These are phyloP conservation scores for Schoenoplectus triqueter DNA, from an alignment of 202 grass and related monocot genomes.

Conservation along the genomic window DNA sequence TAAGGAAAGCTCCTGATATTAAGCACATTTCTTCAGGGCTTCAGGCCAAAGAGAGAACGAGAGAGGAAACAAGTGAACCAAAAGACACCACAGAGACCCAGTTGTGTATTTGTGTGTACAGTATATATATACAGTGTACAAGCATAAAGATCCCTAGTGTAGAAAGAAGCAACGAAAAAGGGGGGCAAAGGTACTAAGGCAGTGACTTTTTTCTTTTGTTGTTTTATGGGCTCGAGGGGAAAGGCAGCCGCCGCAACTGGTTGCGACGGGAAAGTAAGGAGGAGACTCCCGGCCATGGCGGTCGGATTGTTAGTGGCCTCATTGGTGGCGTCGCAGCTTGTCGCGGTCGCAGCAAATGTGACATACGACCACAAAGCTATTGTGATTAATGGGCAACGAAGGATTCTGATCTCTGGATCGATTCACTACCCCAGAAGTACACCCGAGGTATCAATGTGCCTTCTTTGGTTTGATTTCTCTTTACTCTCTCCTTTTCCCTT, in stretches of 20 bases:
- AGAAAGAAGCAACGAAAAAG: constrained; percentile 22
- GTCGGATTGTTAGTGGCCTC: constrained; percentile 21
- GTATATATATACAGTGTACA: constrained; percentile 11
- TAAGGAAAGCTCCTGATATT: constrained; percentile 30
- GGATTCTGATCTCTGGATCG: constrained; percentile 93
- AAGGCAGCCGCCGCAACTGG: constrained; percentile 4
- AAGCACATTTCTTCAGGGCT: constrained; percentile 23
- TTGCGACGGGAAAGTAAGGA: constrained; percentile 5
- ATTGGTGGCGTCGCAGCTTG: constrained; percentile 41
- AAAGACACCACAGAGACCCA: constrained; percentile 12
- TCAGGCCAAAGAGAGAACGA: constrained; percentile 40
- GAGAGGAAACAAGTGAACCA: background rate
- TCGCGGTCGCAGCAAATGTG: constrained; percentile 51
- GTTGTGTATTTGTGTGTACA: background rate
- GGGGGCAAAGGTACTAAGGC: constrained; percentile 34
- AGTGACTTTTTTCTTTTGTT: constrained; percentile 45
- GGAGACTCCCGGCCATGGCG: constrained; percentile 24
- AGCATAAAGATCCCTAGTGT: constrained; percentile 17
- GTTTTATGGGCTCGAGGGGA: constrained; percentile 32
- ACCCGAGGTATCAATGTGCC: constrained; percentile 62
- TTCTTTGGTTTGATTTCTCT: constrained; percentile 14
- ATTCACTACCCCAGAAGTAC: constrained; percentile 97
- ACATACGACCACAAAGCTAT: constrained; percentile 90
- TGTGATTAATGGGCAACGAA: constrained; percentile 75
- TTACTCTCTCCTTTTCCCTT: constrained; percentile 18